These are phyloP conservation scores for Penicilliopsis zonata DNA, from an alignment of 495 filamentous ascomycete genomes.

Conservation along the genomic window DNA sequence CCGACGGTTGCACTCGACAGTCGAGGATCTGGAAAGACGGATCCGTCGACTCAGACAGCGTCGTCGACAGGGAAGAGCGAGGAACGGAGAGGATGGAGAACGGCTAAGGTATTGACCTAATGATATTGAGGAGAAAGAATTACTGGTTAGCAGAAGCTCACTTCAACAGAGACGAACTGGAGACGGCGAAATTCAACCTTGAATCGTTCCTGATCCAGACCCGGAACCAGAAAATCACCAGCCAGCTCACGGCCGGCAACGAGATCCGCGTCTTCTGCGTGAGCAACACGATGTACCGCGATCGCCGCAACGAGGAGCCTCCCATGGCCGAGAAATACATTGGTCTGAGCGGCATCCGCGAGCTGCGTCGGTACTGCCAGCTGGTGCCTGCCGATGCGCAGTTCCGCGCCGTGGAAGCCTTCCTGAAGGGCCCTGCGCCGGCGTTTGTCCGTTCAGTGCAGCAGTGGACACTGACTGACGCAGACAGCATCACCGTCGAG, in stretches of 20 bases:
- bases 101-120: too few relatives aligned
- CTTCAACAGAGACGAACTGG: too few relatives aligned
- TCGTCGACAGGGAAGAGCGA: too few relatives aligned
- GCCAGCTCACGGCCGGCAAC: not conserved
- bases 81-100: too few relatives aligned
- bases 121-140: too few relatives aligned
- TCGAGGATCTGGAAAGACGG: too few relatives aligned
- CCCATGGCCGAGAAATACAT: conserved; percentile 8
- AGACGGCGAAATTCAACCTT: too few relatives aligned
- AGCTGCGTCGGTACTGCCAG: conserved; percentile 19
- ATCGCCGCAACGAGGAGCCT: conserved; percentile 3
- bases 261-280: conserved; percentile 17
- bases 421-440: conserved; percentile 11
- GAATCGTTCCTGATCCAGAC: conserved; percentile 5
- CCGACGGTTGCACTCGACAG: too few relatives aligned
- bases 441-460: conserved; percentile 11
- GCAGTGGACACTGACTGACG: conserved; percentile 12
- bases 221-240: conserved; percentile 7
- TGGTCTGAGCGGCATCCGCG: conserved; percentile 15
- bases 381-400: conserved; percentile 16
- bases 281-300: conserved; percentile 17
- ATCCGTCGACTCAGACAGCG: too few relatives aligned
- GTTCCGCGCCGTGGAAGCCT: conserved; percentile 8
- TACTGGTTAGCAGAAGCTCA: too few relatives aligned
- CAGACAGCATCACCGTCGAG: conserved; percentile 3